A percentile compares a stretch with the other conserved stretches of the same genome.
Conservation (phyloP, 371 early-diverging fungal genomes). For the Fennellomyces sp. region DNA sequence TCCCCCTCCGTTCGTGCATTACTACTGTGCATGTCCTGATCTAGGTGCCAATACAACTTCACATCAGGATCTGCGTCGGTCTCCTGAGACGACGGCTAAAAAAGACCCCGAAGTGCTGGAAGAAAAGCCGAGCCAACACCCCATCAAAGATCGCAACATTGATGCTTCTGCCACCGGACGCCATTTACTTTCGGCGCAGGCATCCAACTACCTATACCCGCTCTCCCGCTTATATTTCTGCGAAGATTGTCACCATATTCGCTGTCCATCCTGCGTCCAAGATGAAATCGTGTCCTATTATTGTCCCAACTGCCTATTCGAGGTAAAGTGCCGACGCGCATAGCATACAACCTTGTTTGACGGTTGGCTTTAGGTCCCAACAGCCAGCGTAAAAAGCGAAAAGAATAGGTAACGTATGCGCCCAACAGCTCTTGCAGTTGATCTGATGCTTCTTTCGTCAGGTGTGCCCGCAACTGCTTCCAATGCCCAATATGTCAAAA, state of each 20-base stretch:
- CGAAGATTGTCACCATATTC: conserved; percentile 79
- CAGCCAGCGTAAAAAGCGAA: conserved; percentile 93
- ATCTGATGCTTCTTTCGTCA: too few species aligned
- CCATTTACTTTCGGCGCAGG: conserved; percentile 38
- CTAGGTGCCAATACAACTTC: conserved; percentile 4
- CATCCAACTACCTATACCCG: conserved; percentile 56
- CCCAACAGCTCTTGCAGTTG: too few species aligned
- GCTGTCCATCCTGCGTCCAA: conserved; percentile 82
- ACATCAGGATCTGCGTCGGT: background rate
- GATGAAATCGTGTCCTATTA: conserved; percentile 90
- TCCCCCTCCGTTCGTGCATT: conserved; percentile 48
- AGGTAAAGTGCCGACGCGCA: too few species aligned
- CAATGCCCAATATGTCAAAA: conserved; percentile 91
- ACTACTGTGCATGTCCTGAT: conserved; percentile 51
- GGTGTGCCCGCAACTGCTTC: conserved; percentile 95
- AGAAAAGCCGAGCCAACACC: background rate
- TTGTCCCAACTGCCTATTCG: conserved; percentile 95
- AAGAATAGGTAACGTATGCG: conserved; percentile 73
- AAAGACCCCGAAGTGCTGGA: background rate
- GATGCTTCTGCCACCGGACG: conserved; percentile 31
- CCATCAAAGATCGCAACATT: conserved; percentile 8
- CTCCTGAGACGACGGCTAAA: conserved; percentile 6
- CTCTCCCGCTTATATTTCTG: conserved; percentile 86
- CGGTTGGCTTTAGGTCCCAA: conserved; percentile 82
- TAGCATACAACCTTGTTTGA: too few species aligned